Base-by-base conservation (phyloP, 305 asterid genomes). In the Fraxinus albicans region DNA sequence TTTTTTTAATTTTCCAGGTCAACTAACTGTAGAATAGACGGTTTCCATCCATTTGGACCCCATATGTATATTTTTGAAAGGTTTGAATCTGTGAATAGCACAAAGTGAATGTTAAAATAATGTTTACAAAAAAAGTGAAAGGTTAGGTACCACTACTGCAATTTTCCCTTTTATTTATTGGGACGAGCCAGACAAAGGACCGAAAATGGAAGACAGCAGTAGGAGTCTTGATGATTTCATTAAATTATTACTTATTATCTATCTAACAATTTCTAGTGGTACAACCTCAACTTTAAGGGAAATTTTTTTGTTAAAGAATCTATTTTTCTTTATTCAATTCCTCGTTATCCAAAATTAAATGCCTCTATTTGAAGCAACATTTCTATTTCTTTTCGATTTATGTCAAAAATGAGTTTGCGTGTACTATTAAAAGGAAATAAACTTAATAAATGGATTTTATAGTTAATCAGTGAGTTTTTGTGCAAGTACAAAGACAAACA, bases 191-290 rank as follows among this genome's bases (percentile, higher is more conserved):
- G 38, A 67, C 74, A 27, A 72, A 33, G 4, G 44, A 72, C 25
- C 13, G 44, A 33, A 33, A 72, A 72, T 72, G 76, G 76, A 70
- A 38, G 42, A 70, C 76, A 15, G 12, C 2, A 72, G 76, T 25
- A 72, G 23, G 38, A 29, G 75, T 72, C 23, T 31, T 72, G 76
- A 72, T 72, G 76, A 72, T 33, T 72, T 72, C 76, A 72, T 33
- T 33, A 72, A 69, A 33, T 33, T 33, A 15, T 33, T 31, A 70
- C 40, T 70, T 70, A 70, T 70, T 70, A 33, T 31, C 10, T 8
- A 60, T 19, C 67, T 53, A 53, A 31, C 44, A 13, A 15, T 33
- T 17, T 33, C 4, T 17, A 69, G 76, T 5, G 44, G 42, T 13
- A 70, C 75, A 31, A 23, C 31, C 72, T 21, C 10, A 60, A 60